Percentiles rank a stretch among this genome's conserved stretches.
Conservation (phyloP, 345 rosid species). For the Cardiospermum halicacabum region DNA sequence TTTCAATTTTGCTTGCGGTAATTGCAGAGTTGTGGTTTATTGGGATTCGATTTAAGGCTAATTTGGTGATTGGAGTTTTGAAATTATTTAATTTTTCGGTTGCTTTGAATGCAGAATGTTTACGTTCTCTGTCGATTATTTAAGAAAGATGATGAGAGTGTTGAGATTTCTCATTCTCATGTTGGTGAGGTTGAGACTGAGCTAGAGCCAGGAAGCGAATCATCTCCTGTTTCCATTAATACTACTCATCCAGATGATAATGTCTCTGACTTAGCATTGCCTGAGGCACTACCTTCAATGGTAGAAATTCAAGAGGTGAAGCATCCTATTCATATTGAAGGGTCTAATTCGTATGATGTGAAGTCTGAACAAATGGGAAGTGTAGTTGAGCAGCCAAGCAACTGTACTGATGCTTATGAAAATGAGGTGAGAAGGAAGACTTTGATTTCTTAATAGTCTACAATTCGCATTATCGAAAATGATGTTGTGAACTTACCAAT, state of each 20-base stretch:
- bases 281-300: slow-evolving; percentile 24
- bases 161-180: slow-evolving; percentile 21
- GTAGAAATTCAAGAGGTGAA: slow-evolving; percentile 24
- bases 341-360: slow-evolving; percentile 5
- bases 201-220: too few species aligned
- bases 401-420: slow-evolving; percentile 11
- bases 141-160: slow-evolving; percentile 52
- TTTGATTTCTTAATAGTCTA: background rate
- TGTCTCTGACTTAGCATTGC: slow-evolving; percentile 20
- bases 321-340: slow-evolving; percentile 10
- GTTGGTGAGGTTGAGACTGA: slow-evolving; percentile 36
- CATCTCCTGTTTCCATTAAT: slow-evolving; percentile 29
- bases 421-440: slow-evolving; percentile 31
- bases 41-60: background rate
- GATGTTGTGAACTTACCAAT: background rate
- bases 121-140: slow-evolving; percentile 66
- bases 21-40: background rate
- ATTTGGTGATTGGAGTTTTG: background rate
- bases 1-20: background rate
- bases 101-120: slow-evolving; percentile 39
- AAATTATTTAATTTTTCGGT: background rate
- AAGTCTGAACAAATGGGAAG: background rate
- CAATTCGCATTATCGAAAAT: background rate
- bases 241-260: slow-evolving; percentile 30
- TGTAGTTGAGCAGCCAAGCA: slow-evolving; percentile 14